These are phyloP conservation scores for Raphanus hybrid DNA, from an alignment of 441 rosid species.

Conservation along the genomic window DNA sequence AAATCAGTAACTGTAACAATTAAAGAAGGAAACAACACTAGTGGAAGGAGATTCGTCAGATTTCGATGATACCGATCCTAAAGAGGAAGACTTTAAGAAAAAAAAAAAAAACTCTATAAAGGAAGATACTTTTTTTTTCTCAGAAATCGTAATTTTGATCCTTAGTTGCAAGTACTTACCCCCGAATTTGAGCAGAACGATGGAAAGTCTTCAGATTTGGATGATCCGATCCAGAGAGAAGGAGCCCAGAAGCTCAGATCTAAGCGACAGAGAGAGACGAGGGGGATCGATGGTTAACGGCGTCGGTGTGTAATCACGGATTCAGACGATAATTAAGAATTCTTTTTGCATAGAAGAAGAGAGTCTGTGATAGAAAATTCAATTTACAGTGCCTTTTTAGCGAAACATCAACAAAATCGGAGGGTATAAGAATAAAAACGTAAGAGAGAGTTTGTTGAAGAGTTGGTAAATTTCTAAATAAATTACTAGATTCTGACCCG, in stretches of 20 bases:
- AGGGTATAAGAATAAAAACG: conserved; percentile 33
- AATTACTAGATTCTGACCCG: no score
- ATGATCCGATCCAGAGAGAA: conserved; percentile 3
- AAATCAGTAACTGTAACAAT: conserved; percentile 26
- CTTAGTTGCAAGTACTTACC: not conserved
- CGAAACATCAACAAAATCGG: conserved; percentile 2
- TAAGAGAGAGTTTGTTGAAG: not conserved
- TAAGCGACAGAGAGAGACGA: conserved; percentile 17
- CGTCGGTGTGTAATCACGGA: conserved; percentile 36
- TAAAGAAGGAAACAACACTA: not conserved
- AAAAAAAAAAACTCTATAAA: not conserved
- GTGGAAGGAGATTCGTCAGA: not conserved
- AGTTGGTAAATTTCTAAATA: conserved; percentile 7
- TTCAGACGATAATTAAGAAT: conserved; percentile 17
- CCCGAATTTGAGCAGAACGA: not conserved
- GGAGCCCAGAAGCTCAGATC: conserved; percentile 30
- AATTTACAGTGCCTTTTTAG: not conserved
- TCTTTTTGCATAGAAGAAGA: conserved; percentile 12
- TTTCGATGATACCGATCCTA: conserved; percentile 10
- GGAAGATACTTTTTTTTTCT: not conserved
- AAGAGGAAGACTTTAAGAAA: not conserved
- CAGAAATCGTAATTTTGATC: not conserved
- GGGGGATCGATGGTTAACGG: conserved; percentile 35
- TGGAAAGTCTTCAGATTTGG: conserved; percentile 4
- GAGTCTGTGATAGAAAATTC: not conserved